phyloP scores from a whole-genome alignment of 2,329 filamentous ascomycete genomes.

The Exophiala dermatitidis region DNA sequence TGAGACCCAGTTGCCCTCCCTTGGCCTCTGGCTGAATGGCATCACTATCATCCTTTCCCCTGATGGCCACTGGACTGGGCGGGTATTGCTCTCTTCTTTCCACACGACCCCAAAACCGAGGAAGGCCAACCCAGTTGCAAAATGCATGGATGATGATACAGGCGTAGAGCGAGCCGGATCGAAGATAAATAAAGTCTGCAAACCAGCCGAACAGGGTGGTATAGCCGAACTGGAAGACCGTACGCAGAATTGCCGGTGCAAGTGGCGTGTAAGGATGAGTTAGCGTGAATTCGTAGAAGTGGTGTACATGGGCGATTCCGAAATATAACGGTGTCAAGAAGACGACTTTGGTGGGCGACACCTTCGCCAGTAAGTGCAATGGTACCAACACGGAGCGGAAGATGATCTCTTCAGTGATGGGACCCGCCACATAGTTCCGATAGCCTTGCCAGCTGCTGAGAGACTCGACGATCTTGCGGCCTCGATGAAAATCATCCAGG shows the following conservation, averaged over 20 bases:
- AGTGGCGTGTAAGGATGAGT: constrained; percentile 65
- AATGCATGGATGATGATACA: constrained; percentile 74
- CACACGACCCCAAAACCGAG: constrained; percentile 74
- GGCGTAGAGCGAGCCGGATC: constrained; percentile 72
- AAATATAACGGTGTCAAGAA: constrained; percentile 84
- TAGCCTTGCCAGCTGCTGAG: constrained; percentile 71
- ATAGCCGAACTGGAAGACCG: constrained; percentile 77
- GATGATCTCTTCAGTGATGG: constrained; percentile 85
- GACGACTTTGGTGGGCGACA: constrained; percentile 54
- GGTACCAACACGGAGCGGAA: constrained; percentile 84
- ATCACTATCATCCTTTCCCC: constrained; percentile 37
- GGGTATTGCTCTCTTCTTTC: constrained; percentile 41
- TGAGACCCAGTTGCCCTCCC: constrained; percentile 34
- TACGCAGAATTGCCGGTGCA: constrained; percentile 58
- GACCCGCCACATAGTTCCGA: constrained; percentile 80
- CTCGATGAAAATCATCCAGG: constrained; percentile 47
- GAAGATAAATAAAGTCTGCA: constrained; percentile 78
- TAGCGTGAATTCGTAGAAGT: constrained; percentile 88
- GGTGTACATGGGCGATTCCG: constrained; percentile 86
- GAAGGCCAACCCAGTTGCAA: constrained; percentile 88
- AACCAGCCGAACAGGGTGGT: constrained; percentile 92
- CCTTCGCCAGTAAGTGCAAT: constrained; percentile 65
- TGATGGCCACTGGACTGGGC: constrained; percentile 18
- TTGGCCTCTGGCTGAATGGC: constrained; percentile 26
- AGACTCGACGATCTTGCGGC: constrained; percentile 51